A percentile compares a stretch with the other conserved stretches of the same genome.
These are phyloP conservation scores for Colletotrichum sublineola DNA, from an alignment of 2,329 filamentous ascomycete species.

Conservation along the genomic window DNA sequence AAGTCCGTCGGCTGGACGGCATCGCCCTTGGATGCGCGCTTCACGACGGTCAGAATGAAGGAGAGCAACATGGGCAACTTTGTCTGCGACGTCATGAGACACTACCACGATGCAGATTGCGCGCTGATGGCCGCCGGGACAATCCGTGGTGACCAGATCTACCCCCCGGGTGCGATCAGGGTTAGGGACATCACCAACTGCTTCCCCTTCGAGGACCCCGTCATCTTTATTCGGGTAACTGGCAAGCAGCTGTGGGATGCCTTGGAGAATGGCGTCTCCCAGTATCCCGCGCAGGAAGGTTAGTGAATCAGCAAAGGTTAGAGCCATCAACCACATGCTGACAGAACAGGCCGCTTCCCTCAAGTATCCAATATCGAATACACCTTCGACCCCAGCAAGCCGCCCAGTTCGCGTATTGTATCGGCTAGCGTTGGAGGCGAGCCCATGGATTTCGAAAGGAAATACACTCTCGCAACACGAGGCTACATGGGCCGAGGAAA, in stretches of 20 bases:
- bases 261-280: slow-evolving; percentile 84
- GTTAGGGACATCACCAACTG: slow-evolving; percentile 89
- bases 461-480: slow-evolving; percentile 82
- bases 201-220: slow-evolving; percentile 93
- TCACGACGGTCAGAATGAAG: slow-evolving; percentile 80
- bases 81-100: slow-evolving; percentile 90
- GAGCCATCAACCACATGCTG: not conserved
- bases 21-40: slow-evolving; percentile 85
- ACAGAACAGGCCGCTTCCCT: slow-evolving; percentile 72
- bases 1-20: slow-evolving; percentile 88
- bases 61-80: slow-evolving; percentile 94
- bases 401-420: slow-evolving; percentile 73
- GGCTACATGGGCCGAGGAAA: slow-evolving; percentile 93
- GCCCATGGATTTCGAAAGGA: slow-evolving; percentile 71
- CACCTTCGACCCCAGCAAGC: slow-evolving; percentile 74
- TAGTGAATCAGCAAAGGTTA: slow-evolving; percentile 18
- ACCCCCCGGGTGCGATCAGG: slow-evolving; percentile 81
- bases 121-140: slow-evolving; percentile 88
- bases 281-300: slow-evolving; percentile 86
- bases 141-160: slow-evolving; percentile 89
- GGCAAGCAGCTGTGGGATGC: slow-evolving; percentile 83
- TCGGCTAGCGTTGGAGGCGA: slow-evolving; percentile 72
- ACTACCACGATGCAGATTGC: slow-evolving; percentile 85
- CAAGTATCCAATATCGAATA: slow-evolving; percentile 89
- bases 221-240: slow-evolving; percentile 79